Base-by-base conservation (phyloP, 106 monocot species). In the Vanilla planifolia region DNA sequence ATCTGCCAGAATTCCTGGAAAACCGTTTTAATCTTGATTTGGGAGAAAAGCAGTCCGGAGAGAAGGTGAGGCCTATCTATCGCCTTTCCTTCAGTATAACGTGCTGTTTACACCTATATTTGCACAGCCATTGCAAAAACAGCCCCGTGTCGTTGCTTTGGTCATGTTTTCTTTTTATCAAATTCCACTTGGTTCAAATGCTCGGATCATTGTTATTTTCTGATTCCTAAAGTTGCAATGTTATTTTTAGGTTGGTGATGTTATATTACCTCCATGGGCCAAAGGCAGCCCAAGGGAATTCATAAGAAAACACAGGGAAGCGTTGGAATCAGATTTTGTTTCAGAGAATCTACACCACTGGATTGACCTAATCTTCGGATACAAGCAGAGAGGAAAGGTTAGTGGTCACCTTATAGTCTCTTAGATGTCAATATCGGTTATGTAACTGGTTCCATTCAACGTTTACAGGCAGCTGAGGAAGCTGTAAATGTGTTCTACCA, bases 281-380 rank as follows among this genome's bases (percentile, higher is more conserved):
- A 92, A 81, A 70, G 84, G 88, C 26, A 98, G 98, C 67, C 63
- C 67, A 2, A 84, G 98, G 63, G 98, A 98, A 52, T 98, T 98
- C 68, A 98, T 98, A 28, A 82, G 75, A 66, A 98, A 84, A 61
- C 98, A 98, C 59, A 81, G 98, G 64, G 98, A 98, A 78, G 98
- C 98, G 25, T 67, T 98, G 73, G 98, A 98, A 66, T 98, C 85
- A 48, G 84, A 98, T 66, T 88, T 79, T 76, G 92, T 92, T 52
- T 98, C 98, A n/a, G 92, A 98, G 64, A 92, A 98, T 78, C 75
- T 98, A 37, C 98, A 98, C 61, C 87, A 92, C n/a, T 98, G 98
- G 98, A 98, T 98, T 47, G 98, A 98, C 46, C 92, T 98, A 22
- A 92, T 98, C 27, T 98, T 98, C 70, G 98, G 98, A 37, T 80